Conservation (phyloP, 345 rosid species). For the Arabidopsis thaliana region TAIR10.1 NC_003074.8:22779501-22780000, state of each 20-base stretch:
- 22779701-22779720: constrained; percentile 54
- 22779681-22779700: constrained; percentile 78
- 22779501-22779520: neutral
- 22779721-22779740: constrained; percentile 39
- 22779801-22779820: constrained; percentile 97
- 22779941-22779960: neutral
- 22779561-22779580: neutral
- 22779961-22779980: constrained; percentile 79
- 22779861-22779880: constrained; percentile 16
- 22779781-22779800: constrained; percentile 81
- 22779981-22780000: constrained; percentile 54
- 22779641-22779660: constrained; percentile 56
- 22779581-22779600: neutral
- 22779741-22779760: constrained; percentile 45
- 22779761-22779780: constrained; percentile 68
- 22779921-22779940: neutral
- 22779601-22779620: constrained; percentile 17
- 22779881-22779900: neutral
- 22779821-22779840: constrained; percentile 79
- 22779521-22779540: constrained; percentile 7
- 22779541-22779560: constrained; percentile 36
- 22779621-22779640: constrained; percentile 38
- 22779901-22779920: too few species aligned
- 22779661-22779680: constrained; percentile 66
- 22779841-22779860: neutral